These are phyloP conservation scores for Hypoxylon intermedium DNA, from an alignment of 495 filamentous ascomycete genomes.

Conservation along the genomic window DNA sequence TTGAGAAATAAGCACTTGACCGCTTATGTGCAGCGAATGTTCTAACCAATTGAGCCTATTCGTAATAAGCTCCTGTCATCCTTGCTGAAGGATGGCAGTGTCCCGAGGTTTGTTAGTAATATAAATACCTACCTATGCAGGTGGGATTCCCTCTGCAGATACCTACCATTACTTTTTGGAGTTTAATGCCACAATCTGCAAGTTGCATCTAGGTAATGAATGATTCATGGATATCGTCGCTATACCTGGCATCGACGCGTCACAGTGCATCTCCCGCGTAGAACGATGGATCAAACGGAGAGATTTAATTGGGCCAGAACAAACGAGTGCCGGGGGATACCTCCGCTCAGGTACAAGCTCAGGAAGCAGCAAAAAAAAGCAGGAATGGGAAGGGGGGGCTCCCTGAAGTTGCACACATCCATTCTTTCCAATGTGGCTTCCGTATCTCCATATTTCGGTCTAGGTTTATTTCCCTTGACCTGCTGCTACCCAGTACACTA, in stretches of 20 bases:
- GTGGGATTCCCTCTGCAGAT: no score
- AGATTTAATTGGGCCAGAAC: constrained; percentile 27
- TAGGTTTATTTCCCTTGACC: background rate
- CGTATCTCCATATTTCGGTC: constrained; percentile 5
- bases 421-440: constrained; percentile 2
- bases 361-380: constrained; percentile 15
- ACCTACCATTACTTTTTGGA: no score
- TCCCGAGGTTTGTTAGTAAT: background rate
- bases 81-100: background rate
- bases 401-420: background rate
- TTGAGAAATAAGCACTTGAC: no score
- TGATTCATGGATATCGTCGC: constrained; percentile 25
- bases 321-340: constrained; percentile 25
- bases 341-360: background rate
- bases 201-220: constrained; percentile 14
- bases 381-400: constrained; percentile 23
- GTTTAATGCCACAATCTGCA: constrained; percentile 3
- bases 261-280: constrained; percentile 28
- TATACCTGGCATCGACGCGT: constrained; percentile 25
- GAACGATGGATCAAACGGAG: constrained; percentile 24
- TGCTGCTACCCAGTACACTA: no score
- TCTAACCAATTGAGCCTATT: constrained; percentile 29
- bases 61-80: constrained; percentile 32
- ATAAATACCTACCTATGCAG: background rate
- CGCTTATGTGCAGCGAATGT: no score